A percentile compares a stretch with the other conserved stretches of the same genome.
phyloP scores from a whole-genome alignment of 805 yeast species.

The Priceomyces fermenticarens region DNA sequence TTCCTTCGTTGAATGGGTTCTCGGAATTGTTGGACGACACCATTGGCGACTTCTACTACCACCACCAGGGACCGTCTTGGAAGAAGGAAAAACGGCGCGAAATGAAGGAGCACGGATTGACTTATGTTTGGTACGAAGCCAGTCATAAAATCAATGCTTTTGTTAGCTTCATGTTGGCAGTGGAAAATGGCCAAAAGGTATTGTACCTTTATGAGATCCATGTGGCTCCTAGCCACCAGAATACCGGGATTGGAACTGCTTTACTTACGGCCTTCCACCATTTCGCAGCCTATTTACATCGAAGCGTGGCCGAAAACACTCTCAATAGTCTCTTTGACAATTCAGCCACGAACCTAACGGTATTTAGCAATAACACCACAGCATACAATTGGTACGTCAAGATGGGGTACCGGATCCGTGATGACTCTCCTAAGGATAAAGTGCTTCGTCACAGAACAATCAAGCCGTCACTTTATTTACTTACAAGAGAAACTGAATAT shows the following conservation, averaged over 20 bases:
- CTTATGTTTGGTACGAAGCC: constrained; percentile 34
- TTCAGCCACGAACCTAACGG: constrained; percentile 44
- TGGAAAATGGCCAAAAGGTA: constrained; percentile 36
- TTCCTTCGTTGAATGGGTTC: constrained; percentile 9
- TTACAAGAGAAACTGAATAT: constrained; percentile 9
- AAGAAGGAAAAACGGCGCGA: constrained; percentile 40
- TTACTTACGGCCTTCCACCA: constrained; percentile 37
- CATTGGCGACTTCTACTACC: constrained; percentile 23
- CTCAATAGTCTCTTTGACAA: constrained; percentile 6
- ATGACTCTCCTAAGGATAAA: constrained; percentile 45
- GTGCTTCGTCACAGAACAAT: constrained; percentile 37
- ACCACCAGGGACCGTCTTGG: constrained; percentile 39
- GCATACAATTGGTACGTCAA: constrained; percentile 45
- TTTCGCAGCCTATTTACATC: constrained; percentile 17
- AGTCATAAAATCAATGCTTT: constrained; percentile 35
- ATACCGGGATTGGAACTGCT: constrained; percentile 32
- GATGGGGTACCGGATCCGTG: constrained; percentile 36
- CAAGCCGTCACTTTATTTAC: constrained; percentile 43
- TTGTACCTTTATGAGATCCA: constrained; percentile 61
- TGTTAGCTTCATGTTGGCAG: constrained; percentile 43
- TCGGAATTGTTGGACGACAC: constrained; percentile 24
- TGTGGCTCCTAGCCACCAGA: constrained; percentile 32
- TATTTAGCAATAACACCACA: constrained; percentile 42
- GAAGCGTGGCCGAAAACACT: not conserved
- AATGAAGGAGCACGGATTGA: constrained; percentile 46